Percentiles rank a stretch among this genome's conserved stretches.
phyloP scores from a whole-genome alignment of 2,329 filamentous ascomycete genomes.

The Escovopsis weberi region DNA sequence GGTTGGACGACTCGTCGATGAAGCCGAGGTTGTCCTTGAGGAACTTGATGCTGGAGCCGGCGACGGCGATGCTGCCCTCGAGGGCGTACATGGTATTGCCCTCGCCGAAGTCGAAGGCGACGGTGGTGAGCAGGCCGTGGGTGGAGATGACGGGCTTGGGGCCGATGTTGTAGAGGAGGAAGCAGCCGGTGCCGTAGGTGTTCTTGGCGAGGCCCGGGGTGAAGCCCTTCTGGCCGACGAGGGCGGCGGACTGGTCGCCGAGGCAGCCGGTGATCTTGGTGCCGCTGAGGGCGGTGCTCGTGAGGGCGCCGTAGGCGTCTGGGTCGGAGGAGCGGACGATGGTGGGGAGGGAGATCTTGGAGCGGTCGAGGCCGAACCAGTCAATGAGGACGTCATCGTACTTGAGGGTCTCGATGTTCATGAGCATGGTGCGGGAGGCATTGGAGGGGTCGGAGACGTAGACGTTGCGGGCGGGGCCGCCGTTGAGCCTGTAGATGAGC shows the following conservation, averaged over 20 bases:
- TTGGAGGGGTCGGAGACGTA: conserved; percentile 71
- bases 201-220: conserved; percentile 66
- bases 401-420: conserved; percentile 61
- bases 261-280: conserved; percentile 61
- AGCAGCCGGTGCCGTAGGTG: conserved; percentile 76
- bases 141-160: conserved; percentile 64
- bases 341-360: conserved; percentile 58
- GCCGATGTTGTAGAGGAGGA: conserved; percentile 72
- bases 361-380: conserved; percentile 59
- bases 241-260: conserved; percentile 67
- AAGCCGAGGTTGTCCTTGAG: conserved; percentile 42
- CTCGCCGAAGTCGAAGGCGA: conserved; percentile 62
- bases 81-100: conserved; percentile 57
- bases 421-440: conserved; percentile 78
- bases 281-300: conserved; percentile 47
- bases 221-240: conserved; percentile 71
- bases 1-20: conserved; percentile 32
- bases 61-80: conserved; percentile 65
- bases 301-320: conserved; percentile 51
- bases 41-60: conserved; percentile 62
- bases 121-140: conserved; percentile 62
- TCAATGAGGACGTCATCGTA: conserved; percentile 60
- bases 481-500: conserved; percentile 68
- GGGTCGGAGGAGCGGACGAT: conserved; percentile 62
- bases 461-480: conserved; percentile 47